Conservation (phyloP, 2,329 filamentous ascomycete species). For the Sodiomyces alkalinus region DNA sequence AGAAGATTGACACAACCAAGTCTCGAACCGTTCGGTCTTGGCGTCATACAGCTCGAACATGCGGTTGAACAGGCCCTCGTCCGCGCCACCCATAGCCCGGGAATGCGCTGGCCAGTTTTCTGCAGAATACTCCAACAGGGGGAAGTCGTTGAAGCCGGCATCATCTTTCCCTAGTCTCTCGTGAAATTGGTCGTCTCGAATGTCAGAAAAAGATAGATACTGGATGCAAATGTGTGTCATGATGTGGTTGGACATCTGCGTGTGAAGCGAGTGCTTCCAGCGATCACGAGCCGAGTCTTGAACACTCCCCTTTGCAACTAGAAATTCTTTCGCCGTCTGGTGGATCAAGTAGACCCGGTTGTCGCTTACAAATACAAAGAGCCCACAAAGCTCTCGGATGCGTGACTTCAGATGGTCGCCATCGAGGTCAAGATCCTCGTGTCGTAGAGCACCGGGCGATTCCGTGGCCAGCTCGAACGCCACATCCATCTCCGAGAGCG, state of each 20-base stretch:
- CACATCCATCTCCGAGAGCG: slow-evolving; percentile 4
- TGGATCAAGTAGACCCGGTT: slow-evolving; percentile 1
- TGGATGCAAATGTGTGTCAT: slow-evolving; percentile 1
- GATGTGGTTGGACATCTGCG: not conserved
- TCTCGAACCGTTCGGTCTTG: not conserved
- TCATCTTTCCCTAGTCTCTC: not conserved
- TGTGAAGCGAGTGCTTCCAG: slow-evolving; percentile 1
- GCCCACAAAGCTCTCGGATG: slow-evolving; percentile 1
- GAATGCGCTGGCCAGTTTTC: slow-evolving; percentile 2
- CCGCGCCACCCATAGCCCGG: not conserved
- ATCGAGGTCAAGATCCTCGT: slow-evolving; percentile 1
- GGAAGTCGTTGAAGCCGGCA: not conserved
- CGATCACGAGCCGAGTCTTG: not conserved
- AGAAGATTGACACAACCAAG: slow-evolving; percentile 1
- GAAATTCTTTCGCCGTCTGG: slow-evolving; percentile 3
- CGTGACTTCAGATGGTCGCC: not conserved
- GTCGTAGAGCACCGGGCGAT: not conserved
- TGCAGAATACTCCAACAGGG: slow-evolving; percentile 1
- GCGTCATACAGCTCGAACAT: slow-evolving; percentile 1
- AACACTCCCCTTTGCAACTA: not conserved
- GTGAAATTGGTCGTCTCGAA: slow-evolving; percentile 1
- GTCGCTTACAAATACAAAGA: slow-evolving; percentile 3
- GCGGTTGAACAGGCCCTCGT: not conserved
- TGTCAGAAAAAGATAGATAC: slow-evolving; percentile 1
- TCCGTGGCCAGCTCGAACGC: slow-evolving; percentile 2